phyloP scores from a whole-genome alignment of 1,139 yeast genomes.

The Hyphopichia khmerensis region DNA sequence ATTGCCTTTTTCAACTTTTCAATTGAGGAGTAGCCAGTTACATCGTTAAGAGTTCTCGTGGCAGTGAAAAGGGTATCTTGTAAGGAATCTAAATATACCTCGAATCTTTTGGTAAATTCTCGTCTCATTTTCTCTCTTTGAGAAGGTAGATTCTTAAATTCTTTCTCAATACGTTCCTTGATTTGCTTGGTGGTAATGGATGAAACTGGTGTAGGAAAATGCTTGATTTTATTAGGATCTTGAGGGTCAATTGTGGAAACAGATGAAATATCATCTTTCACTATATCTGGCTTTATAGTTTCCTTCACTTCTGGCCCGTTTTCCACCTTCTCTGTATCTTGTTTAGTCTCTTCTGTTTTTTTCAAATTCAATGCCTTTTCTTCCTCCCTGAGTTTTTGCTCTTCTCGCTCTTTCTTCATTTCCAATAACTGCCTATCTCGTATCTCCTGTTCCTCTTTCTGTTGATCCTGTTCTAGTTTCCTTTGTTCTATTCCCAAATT shows the following conservation, averaged over 20 bases:
- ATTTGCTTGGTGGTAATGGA: constrained; percentile 9
- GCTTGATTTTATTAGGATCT: background rate
- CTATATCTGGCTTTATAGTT: too few relatives aligned
- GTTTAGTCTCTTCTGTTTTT: background rate
- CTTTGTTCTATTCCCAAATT: constrained; percentile 15
- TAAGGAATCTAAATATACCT: constrained; percentile 56
- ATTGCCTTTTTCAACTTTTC: constrained; percentile 68
- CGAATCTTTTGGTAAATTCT: constrained; percentile 35
- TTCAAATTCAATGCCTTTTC: too few relatives aligned
- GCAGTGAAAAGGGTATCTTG: constrained; percentile 69
- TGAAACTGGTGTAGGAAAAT: background rate
- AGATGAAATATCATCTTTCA: background rate
- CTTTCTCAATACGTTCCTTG: constrained; percentile 19
- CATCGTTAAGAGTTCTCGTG: constrained; percentile 76
- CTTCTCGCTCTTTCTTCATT: constrained; percentile 3
- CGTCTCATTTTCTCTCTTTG: constrained; percentile 23
- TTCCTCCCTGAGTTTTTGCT: constrained; percentile 5
- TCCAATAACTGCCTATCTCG: background rate
- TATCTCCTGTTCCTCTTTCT: background rate
- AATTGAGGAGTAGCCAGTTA: constrained; percentile 87
- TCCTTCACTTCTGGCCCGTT: background rate
- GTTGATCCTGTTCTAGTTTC: constrained; percentile 10
- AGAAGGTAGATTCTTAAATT: constrained; percentile 30
- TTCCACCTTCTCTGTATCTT: background rate
- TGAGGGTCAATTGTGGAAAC: background rate